These are phyloP conservation scores for Paraphaeosphaeria sporulosa DNA, from an alignment of 2,329 filamentous ascomycete species.

Conservation along the genomic window DNA sequence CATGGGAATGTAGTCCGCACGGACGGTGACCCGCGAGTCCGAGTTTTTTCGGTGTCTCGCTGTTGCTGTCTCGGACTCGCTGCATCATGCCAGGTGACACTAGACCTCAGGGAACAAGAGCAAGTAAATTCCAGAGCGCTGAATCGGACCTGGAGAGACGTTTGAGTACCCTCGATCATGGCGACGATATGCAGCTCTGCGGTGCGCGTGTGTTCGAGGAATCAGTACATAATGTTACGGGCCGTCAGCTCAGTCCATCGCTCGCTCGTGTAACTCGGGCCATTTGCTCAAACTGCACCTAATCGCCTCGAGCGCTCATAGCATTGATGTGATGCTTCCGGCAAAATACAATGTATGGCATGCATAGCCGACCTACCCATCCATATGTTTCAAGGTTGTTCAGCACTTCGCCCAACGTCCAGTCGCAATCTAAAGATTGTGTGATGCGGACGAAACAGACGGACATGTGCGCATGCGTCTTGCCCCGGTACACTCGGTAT, in stretches of 20 bases:
- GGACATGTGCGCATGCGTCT: neutral
- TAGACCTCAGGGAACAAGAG: neutral
- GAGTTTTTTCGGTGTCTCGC: neutral
- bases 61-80: slow-evolving; percentile 2
- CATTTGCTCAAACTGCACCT: neutral
- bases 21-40: neutral
- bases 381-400: neutral
- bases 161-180: neutral
- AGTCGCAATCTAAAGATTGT: neutral
- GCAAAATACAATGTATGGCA: neutral
- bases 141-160: neutral
- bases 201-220: neutral
- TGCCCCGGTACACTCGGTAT: neutral
- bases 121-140: neutral
- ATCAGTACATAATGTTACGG: neutral
- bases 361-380: neutral
- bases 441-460: neutral
- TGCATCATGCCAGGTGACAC: neutral
- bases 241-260: neutral
- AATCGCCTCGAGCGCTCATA: neutral
- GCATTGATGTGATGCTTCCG: neutral
- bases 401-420: neutral
- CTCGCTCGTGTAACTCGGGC: neutral
- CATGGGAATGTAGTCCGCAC: neutral
- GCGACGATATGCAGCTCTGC: neutral